phyloP scores from a whole-genome alignment of 306 rosid genomes.

The Quercus cerris region DNA sequence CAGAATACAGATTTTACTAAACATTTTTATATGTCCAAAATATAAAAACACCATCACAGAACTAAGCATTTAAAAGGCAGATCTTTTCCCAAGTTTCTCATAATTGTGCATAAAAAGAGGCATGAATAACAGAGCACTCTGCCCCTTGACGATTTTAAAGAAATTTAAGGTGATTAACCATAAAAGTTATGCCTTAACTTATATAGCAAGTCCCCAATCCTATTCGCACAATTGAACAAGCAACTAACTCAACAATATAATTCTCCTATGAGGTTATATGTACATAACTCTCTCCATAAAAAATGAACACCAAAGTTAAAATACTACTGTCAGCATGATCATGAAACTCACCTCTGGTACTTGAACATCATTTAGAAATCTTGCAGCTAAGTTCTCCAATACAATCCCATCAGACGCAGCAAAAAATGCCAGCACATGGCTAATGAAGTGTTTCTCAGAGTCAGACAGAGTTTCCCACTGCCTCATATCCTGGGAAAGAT shows the following conservation, averaged over 20 bases:
- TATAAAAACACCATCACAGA: not conserved
- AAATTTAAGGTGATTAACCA: not conserved
- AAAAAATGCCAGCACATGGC: constrained; percentile 80
- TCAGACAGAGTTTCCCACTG: constrained; percentile 70
- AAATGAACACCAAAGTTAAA: not conserved
- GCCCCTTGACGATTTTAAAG: not conserved
- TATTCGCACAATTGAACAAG: not conserved
- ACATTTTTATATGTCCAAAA: not conserved
- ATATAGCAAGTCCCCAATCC: not conserved
- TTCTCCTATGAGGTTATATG: not conserved
- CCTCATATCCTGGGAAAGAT: constrained; percentile 63
- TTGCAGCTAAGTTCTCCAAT: constrained; percentile 80
- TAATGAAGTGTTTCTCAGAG: constrained; percentile 81
- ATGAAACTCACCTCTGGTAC: constrained; percentile 66
- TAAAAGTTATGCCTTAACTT: not conserved
- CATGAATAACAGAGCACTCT: not conserved
- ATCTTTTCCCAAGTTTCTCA: not conserved
- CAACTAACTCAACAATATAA: not conserved
- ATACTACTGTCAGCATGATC: not conserved
- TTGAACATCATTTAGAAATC: constrained; percentile 82
- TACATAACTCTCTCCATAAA: not conserved
- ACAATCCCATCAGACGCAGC: constrained; percentile 96
- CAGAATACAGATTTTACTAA: not conserved
- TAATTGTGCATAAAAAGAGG: not conserved
- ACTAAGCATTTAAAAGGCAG: not conserved